Base-by-base conservation (phyloP, 2,329 filamentous ascomycete species). In the Mollisia scopiformis region DNA sequence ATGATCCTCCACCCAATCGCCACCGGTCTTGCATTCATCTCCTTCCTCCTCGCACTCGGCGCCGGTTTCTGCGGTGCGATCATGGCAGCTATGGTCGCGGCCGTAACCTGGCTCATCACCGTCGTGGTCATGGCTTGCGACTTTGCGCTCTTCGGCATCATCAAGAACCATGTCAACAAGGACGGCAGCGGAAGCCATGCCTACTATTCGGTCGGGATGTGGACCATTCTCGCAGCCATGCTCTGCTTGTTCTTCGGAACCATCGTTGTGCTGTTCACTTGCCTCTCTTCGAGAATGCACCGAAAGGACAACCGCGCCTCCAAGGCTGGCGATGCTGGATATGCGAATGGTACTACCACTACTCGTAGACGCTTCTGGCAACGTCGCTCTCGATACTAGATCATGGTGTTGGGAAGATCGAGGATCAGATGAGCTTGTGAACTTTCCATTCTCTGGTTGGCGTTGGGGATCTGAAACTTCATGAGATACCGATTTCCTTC, bases 1-100 rank as follows among this genome's bases (percentile, higher is more conserved):
- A 84, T 88, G 84, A 74, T 88, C 55, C 79, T 89, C 61, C 86
- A 88, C 75, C 84, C 86, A 28, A 75, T 88, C 68, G 83, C 80
- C n/a, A 79, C 80, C 62, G 84, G 76, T 58, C 72, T 88, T 2
- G 77, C 80, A 67, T 87, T 88, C 75, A 76, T 87, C 63, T 82
- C 84, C 61, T 87, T 87, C 74, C 69, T 86, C 50, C 75, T 86
- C 52, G 81, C 80, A 49, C 69, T 84, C 35, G 81, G 80, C 62
- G 75, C 83, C 2, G 82, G 83, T 61, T 62, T 83, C 52, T 66
- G 80, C 51, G 84, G 84, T 63, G 82, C 82, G 0, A 72, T 88
- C 23, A 64, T 83, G 31, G 83, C 82, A 2, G 76, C 81, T 1
- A 55, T 84, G 31, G 75, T 84, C 23, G 79, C 82, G 8, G 72